Evolutionary conservation across 352 stramenopile genomes (phyloP).

Genomic region (Stramenopiles sp.): DNA sequence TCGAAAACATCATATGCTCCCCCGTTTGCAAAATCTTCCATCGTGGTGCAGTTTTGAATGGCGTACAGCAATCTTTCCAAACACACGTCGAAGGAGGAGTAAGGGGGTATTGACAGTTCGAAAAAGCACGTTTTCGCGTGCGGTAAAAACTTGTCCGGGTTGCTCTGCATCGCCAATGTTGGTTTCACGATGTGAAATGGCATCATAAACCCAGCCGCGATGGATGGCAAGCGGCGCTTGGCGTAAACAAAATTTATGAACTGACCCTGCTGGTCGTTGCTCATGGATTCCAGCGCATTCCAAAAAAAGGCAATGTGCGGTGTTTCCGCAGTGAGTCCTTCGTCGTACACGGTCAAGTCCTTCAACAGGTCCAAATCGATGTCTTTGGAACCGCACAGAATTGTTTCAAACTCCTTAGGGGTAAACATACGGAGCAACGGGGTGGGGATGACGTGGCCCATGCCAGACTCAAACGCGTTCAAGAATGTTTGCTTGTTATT

Average conservation of each 20-base stretch:
- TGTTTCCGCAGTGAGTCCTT: neutral
- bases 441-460: neutral
- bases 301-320: neutral
- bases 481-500: neutral
- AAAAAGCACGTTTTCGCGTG: neutral
- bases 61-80: neutral
- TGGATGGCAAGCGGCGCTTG: neutral
- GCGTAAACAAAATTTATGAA: neutral
- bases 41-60: neutral
- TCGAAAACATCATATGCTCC: too few relatives aligned
- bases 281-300: neutral
- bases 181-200: neutral
- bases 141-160: neutral
- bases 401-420: neutral
- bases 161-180: neutral
- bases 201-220: neutral
- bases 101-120: neutral
- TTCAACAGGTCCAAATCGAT: constrained; percentile 1
- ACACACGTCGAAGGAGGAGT: neutral
- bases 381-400: neutral
- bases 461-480: neutral
- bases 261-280: neutral
- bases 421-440: neutral
- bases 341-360: neutral
- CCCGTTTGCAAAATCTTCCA: too few relatives aligned